A percentile compares a stretch with the other conserved stretches of the same genome.
Evolutionary conservation across 441 rosid species (phyloP).

Genomic region (Iberis amara): DNA sequence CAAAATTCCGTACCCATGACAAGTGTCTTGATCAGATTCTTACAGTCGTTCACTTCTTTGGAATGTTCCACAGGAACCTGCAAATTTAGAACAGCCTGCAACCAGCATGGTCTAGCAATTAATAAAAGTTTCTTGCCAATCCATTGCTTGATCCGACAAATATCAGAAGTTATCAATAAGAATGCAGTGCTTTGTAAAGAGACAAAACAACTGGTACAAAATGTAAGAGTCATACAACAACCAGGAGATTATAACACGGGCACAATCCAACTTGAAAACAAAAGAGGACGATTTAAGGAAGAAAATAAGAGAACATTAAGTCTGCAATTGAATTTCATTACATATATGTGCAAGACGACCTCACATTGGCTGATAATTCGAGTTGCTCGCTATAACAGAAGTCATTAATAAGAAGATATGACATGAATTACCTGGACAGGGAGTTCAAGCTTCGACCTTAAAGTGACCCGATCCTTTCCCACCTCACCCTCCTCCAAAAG

Average conservation of each 20-base stretch:
- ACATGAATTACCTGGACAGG: slow-evolving; percentile 79
- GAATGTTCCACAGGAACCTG: slow-evolving; percentile 98
- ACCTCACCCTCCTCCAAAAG: slow-evolving; percentile 93
- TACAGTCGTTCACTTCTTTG: slow-evolving; percentile 97
- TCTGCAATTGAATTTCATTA: background rate
- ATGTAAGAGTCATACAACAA: background rate
- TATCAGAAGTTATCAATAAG: slow-evolving; percentile 7
- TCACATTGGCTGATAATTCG: slow-evolving; percentile 14
- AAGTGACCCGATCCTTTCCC: slow-evolving; percentile 76
- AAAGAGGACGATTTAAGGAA: background rate
- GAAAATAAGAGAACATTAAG: slow-evolving; percentile 1
- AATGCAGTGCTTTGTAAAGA: slow-evolving; percentile 13
- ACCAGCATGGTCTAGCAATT: slow-evolving; percentile 23
- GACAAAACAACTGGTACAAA: slow-evolving; percentile 3
- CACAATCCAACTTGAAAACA: slow-evolving; percentile 15
- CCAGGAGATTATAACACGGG: background rate
- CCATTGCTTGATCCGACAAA: slow-evolving; percentile 11
- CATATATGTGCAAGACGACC: slow-evolving; percentile 9
- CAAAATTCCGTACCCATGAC: slow-evolving; percentile 76
- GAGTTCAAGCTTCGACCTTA: slow-evolving; percentile 97
- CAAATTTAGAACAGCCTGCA: slow-evolving; percentile 96
- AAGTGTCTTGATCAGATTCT: slow-evolving; percentile 94
- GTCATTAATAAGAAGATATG: slow-evolving; percentile 4
- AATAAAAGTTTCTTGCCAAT: slow-evolving; percentile 23
- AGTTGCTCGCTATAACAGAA: slow-evolving; percentile 9